Conservation (phyloP, 2,329 filamentous ascomycete genomes). For the Colletotrichum lini region DNA sequence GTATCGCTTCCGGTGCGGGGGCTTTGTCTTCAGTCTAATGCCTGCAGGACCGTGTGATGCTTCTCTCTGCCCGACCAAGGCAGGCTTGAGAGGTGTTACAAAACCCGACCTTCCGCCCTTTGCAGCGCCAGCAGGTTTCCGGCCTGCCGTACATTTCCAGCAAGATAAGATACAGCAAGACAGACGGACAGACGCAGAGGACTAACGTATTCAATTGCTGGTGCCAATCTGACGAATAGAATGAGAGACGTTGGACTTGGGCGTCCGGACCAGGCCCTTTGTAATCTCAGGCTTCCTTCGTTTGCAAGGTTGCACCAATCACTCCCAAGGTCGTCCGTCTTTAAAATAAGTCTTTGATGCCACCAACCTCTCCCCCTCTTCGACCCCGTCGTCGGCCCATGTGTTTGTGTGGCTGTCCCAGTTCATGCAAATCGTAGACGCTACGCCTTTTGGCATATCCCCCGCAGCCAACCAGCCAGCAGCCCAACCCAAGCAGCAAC, state of each 20-base stretch:
- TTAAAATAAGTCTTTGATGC: slow-evolving; percentile 15
- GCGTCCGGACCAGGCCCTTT: neutral
- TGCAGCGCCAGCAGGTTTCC: slow-evolving; percentile 32
- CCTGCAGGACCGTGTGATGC: slow-evolving; percentile 3
- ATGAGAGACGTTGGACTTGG: slow-evolving; percentile 16
- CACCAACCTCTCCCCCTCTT: slow-evolving; percentile 1
- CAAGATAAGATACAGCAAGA: no score
- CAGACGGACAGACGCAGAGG: no score
- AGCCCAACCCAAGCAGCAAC: neutral
- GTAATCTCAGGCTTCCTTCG: slow-evolving; percentile 4
- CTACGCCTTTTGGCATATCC: neutral
- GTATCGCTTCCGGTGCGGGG: slow-evolving; percentile 25
- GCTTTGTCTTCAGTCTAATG: neutral
- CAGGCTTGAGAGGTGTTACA: slow-evolving; percentile 34
- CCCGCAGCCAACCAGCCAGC: slow-evolving; percentile 1
- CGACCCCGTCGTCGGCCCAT: neutral
- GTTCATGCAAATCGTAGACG: slow-evolving; percentile 12
- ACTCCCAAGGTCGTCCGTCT: neutral
- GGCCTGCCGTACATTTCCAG: slow-evolving; percentile 16
- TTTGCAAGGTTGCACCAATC: neutral
- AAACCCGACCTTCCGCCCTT: slow-evolving; percentile 4
- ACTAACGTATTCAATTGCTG: neutral
- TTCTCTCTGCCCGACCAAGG: slow-evolving; percentile 7
- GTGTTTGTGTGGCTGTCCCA: neutral
- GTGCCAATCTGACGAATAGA: slow-evolving; percentile 6